These are phyloP conservation scores for Filobasidium floriforme DNA, from an alignment of 768 basidiomycete genomes.

Conservation along the genomic window DNA sequence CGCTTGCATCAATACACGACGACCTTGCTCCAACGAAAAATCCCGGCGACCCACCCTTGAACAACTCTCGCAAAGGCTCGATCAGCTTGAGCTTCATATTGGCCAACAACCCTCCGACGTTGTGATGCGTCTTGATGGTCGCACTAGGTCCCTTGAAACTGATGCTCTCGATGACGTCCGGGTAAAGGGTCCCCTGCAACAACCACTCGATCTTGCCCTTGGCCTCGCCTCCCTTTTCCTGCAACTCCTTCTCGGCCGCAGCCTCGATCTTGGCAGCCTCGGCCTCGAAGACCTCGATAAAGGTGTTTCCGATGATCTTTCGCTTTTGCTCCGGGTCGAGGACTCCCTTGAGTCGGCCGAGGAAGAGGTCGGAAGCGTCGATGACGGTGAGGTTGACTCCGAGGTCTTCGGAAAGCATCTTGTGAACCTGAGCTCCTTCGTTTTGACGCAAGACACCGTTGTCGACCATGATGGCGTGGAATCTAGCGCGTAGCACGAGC, in stretches of 20 bases:
- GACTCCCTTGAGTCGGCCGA: conserved; percentile 75
- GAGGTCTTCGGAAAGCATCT: conserved; percentile 85
- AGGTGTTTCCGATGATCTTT: conserved; percentile 97
- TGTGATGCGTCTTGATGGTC: conserved; percentile 99
- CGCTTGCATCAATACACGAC: not conserved
- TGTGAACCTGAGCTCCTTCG: conserved; percentile 81
- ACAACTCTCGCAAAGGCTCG: conserved; percentile 91
- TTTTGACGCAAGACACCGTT: conserved; percentile 91
- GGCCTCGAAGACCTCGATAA: conserved; percentile 94
- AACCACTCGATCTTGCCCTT: conserved; percentile 96
- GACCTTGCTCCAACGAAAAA: not conserved
- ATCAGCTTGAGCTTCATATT: conserved; percentile 99
- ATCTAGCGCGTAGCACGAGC: conserved; percentile 51
- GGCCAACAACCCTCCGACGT: conserved; percentile 88
- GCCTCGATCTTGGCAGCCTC: conserved; percentile 85
- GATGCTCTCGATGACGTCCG: conserved; percentile 98
- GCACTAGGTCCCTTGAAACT: conserved; percentile 98
- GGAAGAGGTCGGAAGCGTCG: conserved; percentile 89
- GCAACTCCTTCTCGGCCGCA: conserved; percentile 64
- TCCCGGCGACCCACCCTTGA: conserved; percentile 66
- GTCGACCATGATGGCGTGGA: conserved; percentile 99
- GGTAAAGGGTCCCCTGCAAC: conserved; percentile 93
- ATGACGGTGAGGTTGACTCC: conserved; percentile 94
- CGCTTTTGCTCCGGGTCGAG: conserved; percentile 96
- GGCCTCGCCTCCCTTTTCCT: conserved; percentile 55